Conservation (phyloP, 768 basidiomycete genomes). For the Boletus insuetus region DNA sequence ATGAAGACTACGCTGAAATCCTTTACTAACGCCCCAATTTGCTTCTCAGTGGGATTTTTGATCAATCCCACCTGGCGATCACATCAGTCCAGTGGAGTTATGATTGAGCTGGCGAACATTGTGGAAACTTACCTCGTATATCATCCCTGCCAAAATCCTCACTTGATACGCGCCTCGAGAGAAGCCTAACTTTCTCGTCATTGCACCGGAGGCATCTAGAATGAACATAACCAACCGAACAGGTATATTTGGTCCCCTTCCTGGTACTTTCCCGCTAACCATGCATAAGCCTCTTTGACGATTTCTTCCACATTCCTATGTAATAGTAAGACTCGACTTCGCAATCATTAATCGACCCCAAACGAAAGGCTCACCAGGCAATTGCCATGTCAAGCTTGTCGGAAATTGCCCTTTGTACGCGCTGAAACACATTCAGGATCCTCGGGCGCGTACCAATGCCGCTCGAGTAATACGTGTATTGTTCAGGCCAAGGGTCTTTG, state of each 20-base stretch:
- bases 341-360: not conserved
- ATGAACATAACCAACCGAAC: not conserved
- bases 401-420: constrained; percentile 1
- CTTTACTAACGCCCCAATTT: constrained; percentile 28
- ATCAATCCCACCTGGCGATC: constrained; percentile 34
- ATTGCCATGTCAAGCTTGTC: constrained; percentile 8
- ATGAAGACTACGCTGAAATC: not conserved
- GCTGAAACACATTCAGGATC: constrained; percentile 1
- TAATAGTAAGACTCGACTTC: not conserved
- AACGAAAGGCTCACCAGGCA: not conserved
- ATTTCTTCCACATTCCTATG: constrained; percentile 6
- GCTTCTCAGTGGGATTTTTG: constrained; percentile 26
- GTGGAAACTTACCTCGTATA: not conserved
- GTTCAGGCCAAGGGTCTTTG: constrained; percentile 1
- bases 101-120: not conserved
- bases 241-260: constrained; percentile 9
- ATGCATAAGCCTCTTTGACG: constrained; percentile 3
- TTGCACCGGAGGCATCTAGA: not conserved
- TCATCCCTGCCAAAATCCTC: constrained; percentile 5
- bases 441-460: constrained; percentile 7
- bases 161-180: constrained; percentile 9
- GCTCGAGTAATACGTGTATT: constrained; percentile 6
- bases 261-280: constrained; percentile 6
- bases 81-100: not conserved
- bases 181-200: not conserved